Conservation (phyloP, 129 eudicot genomes). For the Flaveria brownii region DNA sequence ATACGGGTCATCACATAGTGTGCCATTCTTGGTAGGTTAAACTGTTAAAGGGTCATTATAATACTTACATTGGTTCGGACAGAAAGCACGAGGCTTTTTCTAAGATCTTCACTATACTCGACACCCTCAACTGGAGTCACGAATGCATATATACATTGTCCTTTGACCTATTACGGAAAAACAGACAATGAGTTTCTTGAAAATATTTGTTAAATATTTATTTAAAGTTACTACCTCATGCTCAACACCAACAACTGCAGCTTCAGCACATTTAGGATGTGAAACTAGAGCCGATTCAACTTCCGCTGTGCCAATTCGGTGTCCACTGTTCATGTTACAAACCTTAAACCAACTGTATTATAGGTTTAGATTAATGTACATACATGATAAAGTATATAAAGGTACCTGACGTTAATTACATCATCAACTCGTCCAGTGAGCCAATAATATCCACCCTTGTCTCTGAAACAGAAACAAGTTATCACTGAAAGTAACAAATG, state of each 20-base stretch:
- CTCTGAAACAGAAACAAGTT: conserved; percentile 43
- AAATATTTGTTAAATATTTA: not conserved
- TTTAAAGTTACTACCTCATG: conserved; percentile 55
- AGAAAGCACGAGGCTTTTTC: conserved; percentile 63
- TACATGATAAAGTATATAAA: conserved; percentile 4
- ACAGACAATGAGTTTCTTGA: conserved; percentile 1
- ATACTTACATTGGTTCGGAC: conserved; percentile 78
- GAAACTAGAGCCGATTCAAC: conserved; percentile 98
- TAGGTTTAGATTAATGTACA: too few species aligned
- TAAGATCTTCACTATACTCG: conserved; percentile 87
- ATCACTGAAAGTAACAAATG: not conserved
- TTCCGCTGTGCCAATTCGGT: conserved; percentile 99
- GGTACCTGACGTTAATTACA: conserved; percentile 88
- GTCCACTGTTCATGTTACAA: conserved; percentile 64
- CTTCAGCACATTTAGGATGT: conserved; percentile 94
- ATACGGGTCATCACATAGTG: not conserved
- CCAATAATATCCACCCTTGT: conserved; percentile 95
- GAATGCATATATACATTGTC: conserved; percentile 96
- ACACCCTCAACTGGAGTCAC: conserved; percentile 88
- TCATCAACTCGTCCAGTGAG: conserved; percentile 97
- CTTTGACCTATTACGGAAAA: conserved; percentile 59
- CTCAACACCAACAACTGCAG: conserved; percentile 99
- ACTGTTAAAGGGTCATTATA: not conserved
- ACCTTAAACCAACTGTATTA: not conserved
- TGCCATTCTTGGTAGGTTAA: not conserved